Evolutionary conservation across 1,284 basidiomycete genomes (phyloP), one percentile per base, ranked within the genome.

Genomic region (Cryptococcus amylolentus): DNA sequence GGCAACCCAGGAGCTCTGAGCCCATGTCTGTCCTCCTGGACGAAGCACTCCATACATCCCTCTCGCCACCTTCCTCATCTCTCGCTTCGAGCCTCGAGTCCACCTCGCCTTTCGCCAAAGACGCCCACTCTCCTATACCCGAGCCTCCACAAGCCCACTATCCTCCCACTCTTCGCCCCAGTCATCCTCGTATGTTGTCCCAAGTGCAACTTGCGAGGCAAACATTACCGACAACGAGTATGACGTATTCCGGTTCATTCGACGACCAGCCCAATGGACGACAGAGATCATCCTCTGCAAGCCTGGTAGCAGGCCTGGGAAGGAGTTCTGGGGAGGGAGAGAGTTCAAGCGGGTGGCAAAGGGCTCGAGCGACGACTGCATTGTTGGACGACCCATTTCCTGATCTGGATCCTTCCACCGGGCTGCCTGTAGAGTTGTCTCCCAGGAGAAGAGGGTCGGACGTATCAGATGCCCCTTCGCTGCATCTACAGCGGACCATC

Each of bases 401-500:
- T 1, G 74, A 76, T 47, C 60, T 76, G 7, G 72, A 76, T 49
- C 72, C 74, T 2, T 54, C 59, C 1, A 73, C 73, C 5, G 72
- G 74, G 6, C 50, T 76, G 8, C 74, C 74, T 0, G 31, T 66
- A 9, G 52, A 51, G 14, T 18, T 41, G 8, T 53, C 52, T n/a
- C 45, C 43, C 20, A n/a, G 38, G 9, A 37, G 49, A 14, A 35
- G 61, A 31, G 52, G 42, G 3, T 55, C 60, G 7, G 18, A 47
- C 7, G 55, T 57, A 5, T 60, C 63, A 14, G 54, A 58, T 3
- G 57, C 58, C 3, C 68, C 68, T 8, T 65, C 66, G 27, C 54
- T 72, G n/a, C 68, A 71, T 18, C 58, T 76, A 5, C 73, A 76
- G 54, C 52, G 72, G 18, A 76, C 73, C 1, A 76, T 76, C 39